Percentiles rank a stretch among this genome's conserved stretches.
Evolutionary conservation across 2,329 filamentous ascomycete species (phyloP).

Genomic region (Plenodomus lindquistii): DNA sequence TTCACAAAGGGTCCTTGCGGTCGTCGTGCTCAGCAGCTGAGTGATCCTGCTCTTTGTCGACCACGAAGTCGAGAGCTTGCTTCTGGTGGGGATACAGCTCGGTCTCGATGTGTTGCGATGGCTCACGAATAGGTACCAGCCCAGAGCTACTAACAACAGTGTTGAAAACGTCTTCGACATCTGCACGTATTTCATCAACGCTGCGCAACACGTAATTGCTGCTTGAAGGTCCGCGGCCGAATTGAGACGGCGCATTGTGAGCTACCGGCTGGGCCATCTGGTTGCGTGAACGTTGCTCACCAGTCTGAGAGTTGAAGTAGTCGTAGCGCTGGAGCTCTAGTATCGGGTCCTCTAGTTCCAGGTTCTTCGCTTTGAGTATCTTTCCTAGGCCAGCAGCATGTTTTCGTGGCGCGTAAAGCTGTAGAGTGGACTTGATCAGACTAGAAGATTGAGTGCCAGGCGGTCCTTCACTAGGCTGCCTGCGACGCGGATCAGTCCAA

Average conservation of each 20-base stretch:
- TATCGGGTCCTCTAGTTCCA: constrained; percentile 68
- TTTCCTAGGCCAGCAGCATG: constrained; percentile 68
- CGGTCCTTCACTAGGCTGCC: constrained; percentile 60
- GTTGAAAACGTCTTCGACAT: constrained; percentile 87
- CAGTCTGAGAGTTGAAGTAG: constrained; percentile 74
- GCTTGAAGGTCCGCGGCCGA: constrained; percentile 8
- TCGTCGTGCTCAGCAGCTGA: constrained; percentile 64
- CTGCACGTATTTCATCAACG: constrained; percentile 84
- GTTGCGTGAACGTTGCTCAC: constrained; percentile 12
- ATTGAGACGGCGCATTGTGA: constrained; percentile 9
- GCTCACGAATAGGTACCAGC: constrained; percentile 73
- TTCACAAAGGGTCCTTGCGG: constrained; percentile 77
- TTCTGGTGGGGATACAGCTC: constrained; percentile 83
- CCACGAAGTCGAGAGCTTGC: constrained; percentile 88
- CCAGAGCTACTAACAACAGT: constrained; percentile 71
- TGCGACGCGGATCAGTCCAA: constrained; percentile 69
- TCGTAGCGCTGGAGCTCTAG: constrained; percentile 67
- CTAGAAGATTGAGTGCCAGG: constrained; percentile 24
- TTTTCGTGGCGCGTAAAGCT: constrained; percentile 76
- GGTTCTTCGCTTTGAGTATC: constrained; percentile 66
- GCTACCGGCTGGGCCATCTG: constrained; percentile 22
- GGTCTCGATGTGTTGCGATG: constrained; percentile 65
- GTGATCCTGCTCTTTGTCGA: constrained; percentile 70
- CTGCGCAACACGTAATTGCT: constrained; percentile 25
- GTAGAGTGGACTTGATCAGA: constrained; percentile 64